Evolutionary conservation across 1,139 yeast genomes (phyloP).

Genomic region (Geotrichum citri-aurantii): DNA sequence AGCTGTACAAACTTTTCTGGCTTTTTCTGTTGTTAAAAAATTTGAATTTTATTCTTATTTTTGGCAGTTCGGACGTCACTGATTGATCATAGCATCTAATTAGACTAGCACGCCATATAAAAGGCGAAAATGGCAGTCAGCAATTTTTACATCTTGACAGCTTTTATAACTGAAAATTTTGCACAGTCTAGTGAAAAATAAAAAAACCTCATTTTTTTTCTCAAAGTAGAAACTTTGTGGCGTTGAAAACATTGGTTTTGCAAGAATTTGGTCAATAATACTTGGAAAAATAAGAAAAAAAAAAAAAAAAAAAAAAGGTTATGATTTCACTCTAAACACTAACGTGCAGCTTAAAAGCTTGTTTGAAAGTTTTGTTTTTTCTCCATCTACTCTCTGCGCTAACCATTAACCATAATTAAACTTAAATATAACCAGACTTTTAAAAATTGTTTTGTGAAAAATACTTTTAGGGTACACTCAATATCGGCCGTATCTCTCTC

Average conservation of each 20-base stretch:
- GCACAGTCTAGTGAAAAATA: no score
- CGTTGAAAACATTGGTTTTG: not conserved
- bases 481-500: not conserved
- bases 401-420: not conserved
- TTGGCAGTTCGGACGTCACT: no score
- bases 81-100: no score
- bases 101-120: no score
- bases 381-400: not conserved
- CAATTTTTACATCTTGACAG: no score
- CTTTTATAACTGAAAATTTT: no score
- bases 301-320: not conserved
- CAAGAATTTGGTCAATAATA: no score
- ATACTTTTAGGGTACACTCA: not conserved
- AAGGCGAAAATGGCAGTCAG: no score
- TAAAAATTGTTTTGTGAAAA: not conserved
- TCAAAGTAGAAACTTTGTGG: not conserved
- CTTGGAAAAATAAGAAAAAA: no score
- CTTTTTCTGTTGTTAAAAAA: no score
- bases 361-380: not conserved
- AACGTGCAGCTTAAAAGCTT: not conserved
- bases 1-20: no score
- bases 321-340: not conserved
- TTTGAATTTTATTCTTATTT: no score
- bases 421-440: not conserved
- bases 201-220: not conserved